Conservation (phyloP, 768 basidiomycete genomes). For the Lyophyllum decastes region DNA sequence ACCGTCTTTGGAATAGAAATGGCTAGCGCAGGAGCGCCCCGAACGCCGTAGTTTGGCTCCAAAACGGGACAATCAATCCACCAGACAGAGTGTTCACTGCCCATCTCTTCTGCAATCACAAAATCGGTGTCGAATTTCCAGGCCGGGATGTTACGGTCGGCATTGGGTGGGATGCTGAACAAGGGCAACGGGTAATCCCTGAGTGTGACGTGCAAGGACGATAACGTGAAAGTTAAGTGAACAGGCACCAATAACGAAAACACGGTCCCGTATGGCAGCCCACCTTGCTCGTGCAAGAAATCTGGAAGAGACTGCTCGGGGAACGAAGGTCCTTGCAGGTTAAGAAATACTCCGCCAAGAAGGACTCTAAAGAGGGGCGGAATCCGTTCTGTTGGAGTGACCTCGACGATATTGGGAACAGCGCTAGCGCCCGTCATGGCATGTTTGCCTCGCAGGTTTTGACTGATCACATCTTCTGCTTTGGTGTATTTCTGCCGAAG, state of each 20-base stretch:
- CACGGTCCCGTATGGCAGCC: slow-evolving; percentile 66
- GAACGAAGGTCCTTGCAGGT: slow-evolving; percentile 63
- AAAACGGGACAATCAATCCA: slow-evolving; percentile 73
- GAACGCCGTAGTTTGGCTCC: slow-evolving; percentile 51
- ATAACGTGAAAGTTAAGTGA: slow-evolving; percentile 69
- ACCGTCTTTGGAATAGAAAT: slow-evolving; percentile 84
- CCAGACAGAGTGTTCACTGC: slow-evolving; percentile 61
- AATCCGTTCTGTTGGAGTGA: slow-evolving; percentile 30
- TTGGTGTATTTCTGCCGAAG: slow-evolving; percentile 45
- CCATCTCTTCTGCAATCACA: slow-evolving; percentile 88
- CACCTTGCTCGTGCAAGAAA: slow-evolving; percentile 71
- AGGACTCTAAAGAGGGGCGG: slow-evolving; percentile 75
- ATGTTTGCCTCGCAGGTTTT: slow-evolving; percentile 42
- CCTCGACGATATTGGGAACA: slow-evolving; percentile 46
- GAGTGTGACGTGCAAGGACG: slow-evolving; percentile 60
- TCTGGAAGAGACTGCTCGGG: slow-evolving; percentile 51
- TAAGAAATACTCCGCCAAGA: slow-evolving; percentile 59
- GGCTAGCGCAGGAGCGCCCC: slow-evolving; percentile 52
- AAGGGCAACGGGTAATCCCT: slow-evolving; percentile 91
- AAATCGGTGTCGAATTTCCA: slow-evolving; percentile 76
- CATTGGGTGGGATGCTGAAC: slow-evolving; percentile 63
- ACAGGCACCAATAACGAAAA: slow-evolving; percentile 85
- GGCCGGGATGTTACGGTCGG: slow-evolving; percentile 37
- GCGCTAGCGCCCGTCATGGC: slow-evolving; percentile 25
- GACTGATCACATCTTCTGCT: slow-evolving; percentile 48